Base-by-base conservation (phyloP, 768 basidiomycete species). In the Pisolithus marmoratus region DNA sequence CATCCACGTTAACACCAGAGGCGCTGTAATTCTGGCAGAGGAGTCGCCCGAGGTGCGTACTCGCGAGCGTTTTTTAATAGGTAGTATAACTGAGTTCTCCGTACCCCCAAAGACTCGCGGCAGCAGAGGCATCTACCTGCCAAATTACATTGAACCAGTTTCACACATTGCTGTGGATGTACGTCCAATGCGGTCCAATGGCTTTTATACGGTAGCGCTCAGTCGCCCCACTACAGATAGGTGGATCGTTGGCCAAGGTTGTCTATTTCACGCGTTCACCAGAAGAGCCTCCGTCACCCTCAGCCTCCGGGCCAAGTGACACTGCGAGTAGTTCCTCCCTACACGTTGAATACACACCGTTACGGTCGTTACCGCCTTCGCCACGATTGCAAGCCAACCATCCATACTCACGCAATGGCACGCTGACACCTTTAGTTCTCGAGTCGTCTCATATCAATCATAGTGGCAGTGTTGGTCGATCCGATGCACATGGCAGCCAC, bases 81-180 rank as follows among this genome's bases (percentile, higher is more conserved):
- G 49, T 50, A 47, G 36, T 27, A 50, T 55, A 50, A 44, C 38
- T 42, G 50, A 63, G 43, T 54, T 56, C 51, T 40, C 52, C 55
- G 38, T 52, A 44, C 54, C 49, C 38, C 44, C 46, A 15, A 59
- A 93, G 92, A 93, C 90, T 38, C 76, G 93, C 58, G 94, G 97
- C 70, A 94, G 91, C 63, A 78, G 94, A 64, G 95, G 94, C 9
- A 97, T 99, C 61, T 98, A 98, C 72, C 79, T 99, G 29, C 96
- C 96, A 49, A 94, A 96, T 65, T 85, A 98, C 73, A 95, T 95
- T 55, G 96, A 99, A 70, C 91, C 92, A 22, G 87, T 99, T 15
- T 96, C 94, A 19, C 94, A 98, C 66, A 94, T 98, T 50, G 96
- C 96, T 4, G 85, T 99, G 51, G 95, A 99, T 66, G 94, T 95